Evolutionary conservation across 78 protist species (phyloP), one percentile per base, ranked within the genome.

Genomic region (Dictyostelium purpureum): DNA sequence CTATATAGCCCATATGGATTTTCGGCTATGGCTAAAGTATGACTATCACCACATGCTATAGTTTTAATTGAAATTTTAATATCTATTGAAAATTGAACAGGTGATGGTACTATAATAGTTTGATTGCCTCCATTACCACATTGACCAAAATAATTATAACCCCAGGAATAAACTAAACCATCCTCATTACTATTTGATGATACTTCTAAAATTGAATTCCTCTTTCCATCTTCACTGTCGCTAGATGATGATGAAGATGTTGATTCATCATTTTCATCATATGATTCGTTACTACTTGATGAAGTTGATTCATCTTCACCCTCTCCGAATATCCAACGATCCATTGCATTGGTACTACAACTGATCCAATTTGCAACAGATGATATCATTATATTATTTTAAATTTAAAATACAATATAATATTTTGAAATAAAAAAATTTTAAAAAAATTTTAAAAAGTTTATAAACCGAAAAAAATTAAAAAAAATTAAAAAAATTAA

Each of bases 261-360:
- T 31, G n/a, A 11, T 0, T 61, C 31, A 26, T 59, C 67, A n/a
- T 26, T 21, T 33, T 49, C 42, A 35, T 51, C 14, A 49, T n/a
- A 45, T 31, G 74, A 52, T 45, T 73, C 92, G 16, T 35, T 57
- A 31, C 73, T 51, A 42, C 77, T 74, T 28, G 71, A 49, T 7
- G 78, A 43, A 0, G 40, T 54, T 26, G 24, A 47, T 19, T 82
- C 75, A 61, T 73, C 92, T 33, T 85, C 82, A 5, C 82, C 82
- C 33, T 85, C 92, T 11, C 92, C 92, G 59, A 85, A 85, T 35
- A 85, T 71, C 92, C 92, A 85, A 47, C 47, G 37, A 56, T 85
- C 92, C 7, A 73, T 82, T 21, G 35, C 52, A 14, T 56, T 56
- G 21, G 56, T 24, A 14, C 92, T 82, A 73, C 92, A 85, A 40